These are phyloP conservation scores for Clonostachys rhizophaga DNA, from an alignment of 2,329 filamentous ascomycete species.

Conservation along the genomic window DNA sequence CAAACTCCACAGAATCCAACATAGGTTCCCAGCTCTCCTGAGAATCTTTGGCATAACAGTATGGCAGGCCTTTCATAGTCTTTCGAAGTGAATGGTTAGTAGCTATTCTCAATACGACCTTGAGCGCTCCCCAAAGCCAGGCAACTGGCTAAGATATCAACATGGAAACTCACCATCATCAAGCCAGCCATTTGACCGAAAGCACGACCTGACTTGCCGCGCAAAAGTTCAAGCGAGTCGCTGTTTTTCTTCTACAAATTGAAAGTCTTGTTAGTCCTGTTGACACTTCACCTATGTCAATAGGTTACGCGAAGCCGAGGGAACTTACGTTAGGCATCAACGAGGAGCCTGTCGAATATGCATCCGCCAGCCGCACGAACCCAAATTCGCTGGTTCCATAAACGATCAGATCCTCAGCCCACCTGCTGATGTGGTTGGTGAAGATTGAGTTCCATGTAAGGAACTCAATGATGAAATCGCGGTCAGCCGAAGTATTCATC, in stretches of 20 bases:
- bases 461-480: conserved; percentile 69
- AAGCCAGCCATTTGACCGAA: conserved; percentile 41
- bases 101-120: conserved; percentile 14
- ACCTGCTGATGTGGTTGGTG: conserved; percentile 67
- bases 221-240: conserved; percentile 14
- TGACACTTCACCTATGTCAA: not conserved
- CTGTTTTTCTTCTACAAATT: conserved; percentile 25
- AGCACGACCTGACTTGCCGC: conserved; percentile 16
- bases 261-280: conserved; percentile 7
- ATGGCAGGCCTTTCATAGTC: conserved; percentile 59
- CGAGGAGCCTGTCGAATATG: conserved; percentile 12
- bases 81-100: conserved; percentile 15
- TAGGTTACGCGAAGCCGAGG: not conserved
- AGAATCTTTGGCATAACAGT: conserved; percentile 74
- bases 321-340: not conserved
- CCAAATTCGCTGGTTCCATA: conserved; percentile 15
- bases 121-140: not conserved
- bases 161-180: conserved; percentile 43
- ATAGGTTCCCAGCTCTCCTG: conserved; percentile 75
- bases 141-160: conserved; percentile 9
- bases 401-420: conserved; percentile 70
- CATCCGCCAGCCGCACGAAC: conserved; percentile 12
- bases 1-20: conserved; percentile 69
- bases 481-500: conserved; percentile 64
- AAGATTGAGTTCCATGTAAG: conserved; percentile 67